Conservation (phyloP, 441 rosid species). For the Corymbia calophylla region DNA sequence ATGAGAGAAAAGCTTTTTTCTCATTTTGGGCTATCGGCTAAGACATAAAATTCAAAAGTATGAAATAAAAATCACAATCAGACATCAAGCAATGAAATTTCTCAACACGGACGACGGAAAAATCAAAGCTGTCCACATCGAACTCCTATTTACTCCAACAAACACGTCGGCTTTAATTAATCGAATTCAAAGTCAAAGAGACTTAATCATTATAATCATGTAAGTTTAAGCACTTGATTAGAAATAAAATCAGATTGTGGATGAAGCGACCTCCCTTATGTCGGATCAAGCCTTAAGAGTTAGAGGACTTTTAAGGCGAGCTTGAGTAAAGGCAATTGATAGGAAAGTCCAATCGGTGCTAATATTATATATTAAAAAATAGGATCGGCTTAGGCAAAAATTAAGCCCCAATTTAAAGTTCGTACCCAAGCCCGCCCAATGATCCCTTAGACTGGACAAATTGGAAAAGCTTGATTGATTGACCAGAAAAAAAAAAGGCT, state of each 20-base stretch:
- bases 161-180: neutral
- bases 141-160: neutral
- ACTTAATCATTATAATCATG: neutral
- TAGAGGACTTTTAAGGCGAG: neutral
- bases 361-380: neutral
- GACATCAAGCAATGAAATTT: neutral
- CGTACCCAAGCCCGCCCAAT: neutral
- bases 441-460: neutral
- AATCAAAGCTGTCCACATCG: neutral
- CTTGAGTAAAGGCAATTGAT: too few species aligned
- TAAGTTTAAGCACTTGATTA: too few species aligned
- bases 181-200: neutral
- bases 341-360: fast-evolving
- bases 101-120: neutral
- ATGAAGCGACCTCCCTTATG: neutral
- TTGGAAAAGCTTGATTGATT: neutral
- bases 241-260: too few species aligned
- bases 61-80: neutral
- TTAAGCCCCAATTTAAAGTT: too few species aligned
- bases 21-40: neutral
- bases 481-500: too few species aligned
- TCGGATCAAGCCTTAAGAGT: fast-evolving
- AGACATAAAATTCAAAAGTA: neutral
- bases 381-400: neutral
- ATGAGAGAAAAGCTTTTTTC: neutral